Conservation (phyloP, 2,329 filamentous ascomycete genomes). For the Blastomyces emzantsi region DNA sequence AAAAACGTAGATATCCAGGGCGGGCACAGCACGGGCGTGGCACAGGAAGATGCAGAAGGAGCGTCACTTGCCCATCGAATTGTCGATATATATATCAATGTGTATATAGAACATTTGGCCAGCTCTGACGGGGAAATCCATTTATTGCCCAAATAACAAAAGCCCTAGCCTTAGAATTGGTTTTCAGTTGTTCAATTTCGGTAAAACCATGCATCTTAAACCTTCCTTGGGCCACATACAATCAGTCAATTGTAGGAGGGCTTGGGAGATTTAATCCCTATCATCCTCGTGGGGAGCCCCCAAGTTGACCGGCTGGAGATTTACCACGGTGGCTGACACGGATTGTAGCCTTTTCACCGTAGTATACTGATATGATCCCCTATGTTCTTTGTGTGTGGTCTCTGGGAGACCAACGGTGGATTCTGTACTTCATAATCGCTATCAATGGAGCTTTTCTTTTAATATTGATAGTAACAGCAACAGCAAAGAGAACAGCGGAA, state of each 20-base stretch:
- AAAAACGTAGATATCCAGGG: background rate
- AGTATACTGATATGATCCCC: background rate
- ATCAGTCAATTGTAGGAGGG: background rate
- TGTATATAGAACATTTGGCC: background rate
- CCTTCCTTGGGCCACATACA: background rate
- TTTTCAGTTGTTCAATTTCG: background rate
- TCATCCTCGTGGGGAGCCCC: background rate
- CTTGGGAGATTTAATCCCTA: background rate
- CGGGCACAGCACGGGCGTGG: background rate
- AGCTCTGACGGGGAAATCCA: background rate
- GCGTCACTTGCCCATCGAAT: background rate
- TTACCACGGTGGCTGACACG: background rate
- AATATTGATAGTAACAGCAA: background rate
- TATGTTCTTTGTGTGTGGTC: background rate
- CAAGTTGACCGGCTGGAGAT: background rate
- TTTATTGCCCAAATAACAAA: background rate
- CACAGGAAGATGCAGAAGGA: background rate
- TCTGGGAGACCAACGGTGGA: background rate
- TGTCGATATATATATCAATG: background rate
- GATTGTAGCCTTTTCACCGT: background rate
- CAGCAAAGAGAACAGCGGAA: background rate
- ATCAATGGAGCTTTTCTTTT: background rate
- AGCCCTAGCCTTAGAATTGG: background rate
- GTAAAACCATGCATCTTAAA: background rate
- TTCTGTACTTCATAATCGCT: background rate